Base-by-base conservation (phyloP, 2,329 filamentous ascomycete genomes). In the Chaetothyriales sp. region DNA sequence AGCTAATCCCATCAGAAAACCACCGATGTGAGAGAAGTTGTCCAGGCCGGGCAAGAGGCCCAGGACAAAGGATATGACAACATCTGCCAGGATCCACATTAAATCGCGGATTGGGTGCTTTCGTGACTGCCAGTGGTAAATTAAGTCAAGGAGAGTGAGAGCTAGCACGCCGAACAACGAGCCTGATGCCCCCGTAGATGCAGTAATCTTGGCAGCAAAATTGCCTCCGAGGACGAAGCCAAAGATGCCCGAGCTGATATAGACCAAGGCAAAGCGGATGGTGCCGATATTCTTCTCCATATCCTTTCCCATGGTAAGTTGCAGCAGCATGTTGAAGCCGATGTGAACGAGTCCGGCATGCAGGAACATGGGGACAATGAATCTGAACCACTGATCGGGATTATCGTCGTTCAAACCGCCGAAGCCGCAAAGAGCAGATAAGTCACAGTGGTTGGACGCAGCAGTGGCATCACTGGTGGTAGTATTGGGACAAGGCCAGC, bases 11-110 rank as follows among this genome's bases (percentile, higher is more conserved):
- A 94, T 94, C 48, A 94, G 70, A 67, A 97, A 95, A 1, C 92
- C 92, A 51, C 92, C 92, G 56, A 98, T 95, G 61, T 98, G 92
- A 15, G 87, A 86, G 67, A 97, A 98, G 68, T 98, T 98, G 73
- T 98, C 92, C 46, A 98, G 71, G 7, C 89, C 90, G 0, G 92
- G 92, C 1, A 98, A 76, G 3, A 98, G 77, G 33, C 92, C 92
- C 2, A 98, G 77, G 15, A 92, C 88, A 64, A 98, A 95, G 0
- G 89, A 88, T 58, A 98, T 89, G 58, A 82, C 72, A 56, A 97
- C 80, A 63, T 95, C 89, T 51, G 95, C 70, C 46, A 89, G 56
- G 66, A 97, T 85, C 67, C 94, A 94, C 50, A 86, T 71, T n/a
- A 98, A 72, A 62, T 97, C 92, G 59, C 86, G 85, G 66, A 82